Evolutionary conservation across 1,284 basidiomycete genomes (phyloP), one percentile per base, ranked within the genome.

Genomic region (Moniliophthora roreri): DNA sequence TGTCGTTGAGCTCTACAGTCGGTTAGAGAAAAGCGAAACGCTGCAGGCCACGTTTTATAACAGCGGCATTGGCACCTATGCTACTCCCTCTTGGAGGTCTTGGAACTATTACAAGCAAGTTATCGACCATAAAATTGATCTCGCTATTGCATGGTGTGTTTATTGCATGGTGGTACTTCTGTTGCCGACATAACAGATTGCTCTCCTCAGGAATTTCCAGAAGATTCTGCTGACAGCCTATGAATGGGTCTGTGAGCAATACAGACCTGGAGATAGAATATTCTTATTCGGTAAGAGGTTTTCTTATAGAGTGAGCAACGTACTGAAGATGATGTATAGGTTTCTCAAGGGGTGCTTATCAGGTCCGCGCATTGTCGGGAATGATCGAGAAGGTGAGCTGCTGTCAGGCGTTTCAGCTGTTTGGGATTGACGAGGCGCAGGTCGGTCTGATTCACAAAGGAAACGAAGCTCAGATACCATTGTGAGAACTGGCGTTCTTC

Each of bases 61-160:
- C 49, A 75, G 73, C 45, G 76, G 72, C 1, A 68, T 73, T 23
- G 72, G 75, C 4, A 74, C 71, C 3, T 69, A 68, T 15, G 69
- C 67, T 0, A 65, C 62, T 38, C 63, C 67, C 2, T 63, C 69
- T 4, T 55, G 62, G 41, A 57, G 38, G 15, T 60, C 58, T 18
- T 40, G 56, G 4, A 51, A 48, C 6, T 58, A 56, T 24, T 60
- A 34, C 35, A 59, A 57, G 28, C 54, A 63, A 54, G 51, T 60
- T 26, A 1, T 64, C 24, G 51, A 51, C 36, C 53, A 63, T 48
- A 58, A 52, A 13, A 50, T 64, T 13, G 69, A 72, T 50, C 21
- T 63, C 13, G 64, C 60, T 4, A 58, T 70, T 18, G 71, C 68
- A 16, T 63, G 63, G 71, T 69, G 49, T 24, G 38, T 3, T 37